A percentile compares a stretch with the other conserved stretches of the same genome.
Evolutionary conservation across 768 basidiomycete species (phyloP).

Genomic region (Calocybe cyanea): DNA sequence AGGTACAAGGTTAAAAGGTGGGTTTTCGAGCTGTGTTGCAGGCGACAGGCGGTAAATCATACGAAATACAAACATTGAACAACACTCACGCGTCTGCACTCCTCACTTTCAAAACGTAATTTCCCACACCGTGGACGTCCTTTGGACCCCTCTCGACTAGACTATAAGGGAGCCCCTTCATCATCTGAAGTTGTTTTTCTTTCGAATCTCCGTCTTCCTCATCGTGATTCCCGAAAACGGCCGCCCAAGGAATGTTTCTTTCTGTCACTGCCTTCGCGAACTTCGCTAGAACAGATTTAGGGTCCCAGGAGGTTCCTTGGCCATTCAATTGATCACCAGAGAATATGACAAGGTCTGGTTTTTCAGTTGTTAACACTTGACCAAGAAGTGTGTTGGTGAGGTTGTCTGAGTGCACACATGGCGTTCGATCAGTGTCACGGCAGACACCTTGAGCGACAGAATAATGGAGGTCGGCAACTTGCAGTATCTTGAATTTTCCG

Average conservation of each 20-base stretch:
- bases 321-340: conserved; percentile 94
- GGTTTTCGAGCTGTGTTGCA: conserved; percentile 61
- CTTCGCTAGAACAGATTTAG: conserved; percentile 84
- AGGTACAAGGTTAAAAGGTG: conserved; percentile 91
- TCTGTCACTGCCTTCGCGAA: conserved; percentile 76
- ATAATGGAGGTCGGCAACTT: conserved; percentile 93
- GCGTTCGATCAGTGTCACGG: conserved; percentile 63
- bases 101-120: conserved; percentile 82
- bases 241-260: conserved; percentile 82
- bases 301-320: conserved; percentile 86
- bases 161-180: conserved; percentile 83
- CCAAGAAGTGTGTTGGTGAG: conserved; percentile 73
- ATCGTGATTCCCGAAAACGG: conserved; percentile 95
- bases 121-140: conserved; percentile 85
- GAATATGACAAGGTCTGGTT: conserved; percentile 90
- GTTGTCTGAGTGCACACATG: conserved; percentile 65
- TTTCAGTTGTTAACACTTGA: conserved; percentile 69
- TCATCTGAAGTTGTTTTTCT: conserved; percentile 61
- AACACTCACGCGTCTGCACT: conserved; percentile 78
- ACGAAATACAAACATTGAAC: neutral
- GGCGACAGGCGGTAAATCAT: neutral
- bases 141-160: conserved; percentile 77
- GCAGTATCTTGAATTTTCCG: conserved; percentile 86
- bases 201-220: conserved; percentile 63
- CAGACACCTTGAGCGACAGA: conserved; percentile 78